These are phyloP conservation scores for Tolypocladium sp. DNA, from an alignment of 2,329 filamentous ascomycete genomes.

Conservation along the genomic window DNA sequence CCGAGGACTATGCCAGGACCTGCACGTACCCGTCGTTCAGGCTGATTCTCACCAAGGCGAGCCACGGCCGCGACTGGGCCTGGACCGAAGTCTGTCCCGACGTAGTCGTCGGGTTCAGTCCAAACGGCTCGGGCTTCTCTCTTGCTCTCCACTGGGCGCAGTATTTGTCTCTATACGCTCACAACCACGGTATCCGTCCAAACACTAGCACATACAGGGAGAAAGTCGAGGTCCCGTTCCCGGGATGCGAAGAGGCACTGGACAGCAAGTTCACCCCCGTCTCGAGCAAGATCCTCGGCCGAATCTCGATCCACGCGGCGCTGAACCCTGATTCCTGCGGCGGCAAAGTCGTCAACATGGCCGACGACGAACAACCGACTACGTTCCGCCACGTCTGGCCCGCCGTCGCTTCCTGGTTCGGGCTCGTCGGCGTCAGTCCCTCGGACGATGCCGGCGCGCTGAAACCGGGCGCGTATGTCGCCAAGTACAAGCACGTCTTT, in stretches of 20 bases:
- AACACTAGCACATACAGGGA: neutral
- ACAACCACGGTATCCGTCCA: constrained; percentile 12
- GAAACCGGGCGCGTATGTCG: constrained; percentile 21
- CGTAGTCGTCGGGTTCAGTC: constrained; percentile 27
- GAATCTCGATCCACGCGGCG: constrained; percentile 19
- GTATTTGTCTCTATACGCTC: constrained; percentile 25
- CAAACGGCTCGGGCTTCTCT: constrained; percentile 24
- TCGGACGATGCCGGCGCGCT: neutral
- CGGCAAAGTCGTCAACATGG: constrained; percentile 21
- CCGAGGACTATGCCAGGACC: constrained; percentile 18
- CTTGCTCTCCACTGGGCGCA: constrained; percentile 29
- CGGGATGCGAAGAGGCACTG: constrained; percentile 15
- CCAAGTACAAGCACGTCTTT: constrained; percentile 19
- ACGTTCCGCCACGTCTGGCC: constrained; percentile 21
- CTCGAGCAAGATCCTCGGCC: constrained; percentile 18
- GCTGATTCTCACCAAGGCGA: constrained; percentile 17
- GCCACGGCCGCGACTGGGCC: constrained; percentile 19
- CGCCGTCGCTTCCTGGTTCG: constrained; percentile 19
- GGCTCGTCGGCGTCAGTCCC: constrained; percentile 16
- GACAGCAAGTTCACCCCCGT: constrained; percentile 20
- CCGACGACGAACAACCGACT: constrained; percentile 15
- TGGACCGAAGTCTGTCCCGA: constrained; percentile 30
- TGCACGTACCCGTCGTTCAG: constrained; percentile 25
- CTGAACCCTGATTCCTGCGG: constrained; percentile 16
- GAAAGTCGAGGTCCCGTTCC: constrained; percentile 17